Evolutionary conservation across 768 basidiomycete genomes (phyloP), one percentile per base, ranked within the genome.

Genomic region (Rubroboletus pulcherrimus): DNA sequence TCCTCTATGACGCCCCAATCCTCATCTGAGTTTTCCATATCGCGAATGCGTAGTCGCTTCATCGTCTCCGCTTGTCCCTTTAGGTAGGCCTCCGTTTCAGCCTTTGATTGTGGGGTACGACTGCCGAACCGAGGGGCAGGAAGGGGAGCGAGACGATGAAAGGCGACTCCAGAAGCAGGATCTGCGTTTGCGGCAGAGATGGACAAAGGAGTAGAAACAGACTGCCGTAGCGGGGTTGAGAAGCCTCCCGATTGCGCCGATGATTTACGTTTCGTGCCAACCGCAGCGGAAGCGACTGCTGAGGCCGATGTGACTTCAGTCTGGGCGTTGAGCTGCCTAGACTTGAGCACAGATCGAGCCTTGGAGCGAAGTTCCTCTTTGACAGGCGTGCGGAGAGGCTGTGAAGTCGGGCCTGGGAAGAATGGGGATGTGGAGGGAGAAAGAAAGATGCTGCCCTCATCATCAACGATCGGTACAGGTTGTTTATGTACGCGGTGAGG

Each of bases 191-290:
- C 59, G 11, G 71, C 66, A 31, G 77, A 73, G 42, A 75, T 74
- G 41, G 65, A 65, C 47, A 73, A 62, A 17, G 77, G 76, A 4
- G 78, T 75, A 14, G 75, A 65, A 48, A 54, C 71, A 35, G 79
- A 77, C 14, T 75, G 75, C 19, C 79, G 79, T 10, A 83, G 76
- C 5, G 86, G 86, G 10, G 86, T 88, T 41, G 75, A 74, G 72
- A 58, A 83, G 74, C 77, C 60, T 70, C 77, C 49, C 72, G 73
- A 43, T 74, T 76, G 69, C 6, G 62, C 64, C 1, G 66, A 71
- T 6, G 84, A 83, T 67, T 88, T 89, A 64, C 87, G 83, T 68
- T 89, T 89, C 1, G 80, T 83, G 39, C 85, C 85, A 3, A 78
- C 72, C 12, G 77, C 76, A 37, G 75, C 62, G 12, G 69, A 71